Conservation (phyloP, 108 stramenopile genomes). For the Conticribra guillardii region DNA sequence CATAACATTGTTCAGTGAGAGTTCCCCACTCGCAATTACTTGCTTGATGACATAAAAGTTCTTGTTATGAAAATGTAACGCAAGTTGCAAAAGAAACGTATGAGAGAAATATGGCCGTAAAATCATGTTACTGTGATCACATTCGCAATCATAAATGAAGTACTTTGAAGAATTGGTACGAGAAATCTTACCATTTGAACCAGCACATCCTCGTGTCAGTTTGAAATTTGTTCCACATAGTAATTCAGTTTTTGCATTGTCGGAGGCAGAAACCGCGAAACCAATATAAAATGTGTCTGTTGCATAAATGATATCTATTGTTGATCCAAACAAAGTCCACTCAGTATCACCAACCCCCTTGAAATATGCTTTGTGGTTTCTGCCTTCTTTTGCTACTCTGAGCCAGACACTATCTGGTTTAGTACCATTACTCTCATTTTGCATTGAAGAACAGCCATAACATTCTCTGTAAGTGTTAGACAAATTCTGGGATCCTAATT, state of each 20-base stretch:
- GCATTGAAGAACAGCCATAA: conserved; percentile 7
- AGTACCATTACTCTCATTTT: background rate
- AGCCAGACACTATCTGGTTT: conserved; percentile 26
- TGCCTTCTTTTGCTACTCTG: conserved; percentile 35
- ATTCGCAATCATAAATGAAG: no score
- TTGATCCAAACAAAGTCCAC: background rate
- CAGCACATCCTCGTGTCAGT: background rate
- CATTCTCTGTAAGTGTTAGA: conserved; percentile 30
- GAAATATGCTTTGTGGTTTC: conserved; percentile 32
- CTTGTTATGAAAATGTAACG: background rate
- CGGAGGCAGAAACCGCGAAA: conserved; percentile 2
- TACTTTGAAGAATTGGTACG: no score
- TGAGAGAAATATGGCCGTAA: no score
- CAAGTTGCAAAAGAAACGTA: no score
- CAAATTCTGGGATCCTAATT: no score
- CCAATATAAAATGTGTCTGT: conserved; percentile 1
- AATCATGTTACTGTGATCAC: no score
- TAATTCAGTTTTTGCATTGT: background rate
- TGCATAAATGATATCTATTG: background rate
- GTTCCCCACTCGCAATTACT: background rate
- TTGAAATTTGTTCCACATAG: background rate
- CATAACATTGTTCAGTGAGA: background rate
- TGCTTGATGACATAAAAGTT: background rate
- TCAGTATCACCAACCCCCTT: conserved; percentile 8
- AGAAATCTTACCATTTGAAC: no score